Conservation (phyloP, 2,329 filamentous ascomycete genomes). For the Aspergillus awamori region DNA sequence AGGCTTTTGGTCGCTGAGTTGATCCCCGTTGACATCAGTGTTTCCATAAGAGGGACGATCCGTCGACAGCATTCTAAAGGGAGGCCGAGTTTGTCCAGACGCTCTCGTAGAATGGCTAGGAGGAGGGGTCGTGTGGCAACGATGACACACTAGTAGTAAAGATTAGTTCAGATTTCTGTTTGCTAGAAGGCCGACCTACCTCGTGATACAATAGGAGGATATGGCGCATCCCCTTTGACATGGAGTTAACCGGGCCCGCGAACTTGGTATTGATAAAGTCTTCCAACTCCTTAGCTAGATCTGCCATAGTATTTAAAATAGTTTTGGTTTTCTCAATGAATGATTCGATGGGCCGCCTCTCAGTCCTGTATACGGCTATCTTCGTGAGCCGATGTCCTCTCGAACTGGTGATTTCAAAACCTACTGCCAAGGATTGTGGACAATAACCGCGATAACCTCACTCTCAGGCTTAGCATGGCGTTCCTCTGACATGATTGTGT, state of each 20-base stretch:
- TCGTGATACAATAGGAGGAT: constrained; percentile 45
- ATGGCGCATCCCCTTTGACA: constrained; percentile 42
- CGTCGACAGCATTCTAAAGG: neutral
- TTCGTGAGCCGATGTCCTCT: neutral
- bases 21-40: constrained; percentile 4
- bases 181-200: constrained; percentile 24
- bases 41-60: constrained; percentile 1
- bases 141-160: constrained; percentile 2
- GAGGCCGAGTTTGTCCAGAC: constrained; percentile 1
- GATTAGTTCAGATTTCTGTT: constrained; percentile 17
- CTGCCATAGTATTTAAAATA: constrained; percentile 41
- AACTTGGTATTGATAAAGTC: constrained; percentile 38
- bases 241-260: constrained; percentile 35
- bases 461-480: constrained; percentile 38
- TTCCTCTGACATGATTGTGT: constrained; percentile 30
- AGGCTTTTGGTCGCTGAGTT: constrained; percentile 7
- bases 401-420: constrained; percentile 5
- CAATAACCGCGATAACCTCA: constrained; percentile 40
- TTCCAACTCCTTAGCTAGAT: constrained; percentile 44
- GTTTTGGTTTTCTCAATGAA: constrained; percentile 42
- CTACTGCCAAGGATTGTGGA: constrained; percentile 42
- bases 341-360: constrained; percentile 35
- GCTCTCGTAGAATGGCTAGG: constrained; percentile 5
- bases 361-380: constrained; percentile 41
- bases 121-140: constrained; percentile 9